Conservation (phyloP, 2,329 filamentous ascomycete genomes). For the Penicillium sclerotigenum region DNA sequence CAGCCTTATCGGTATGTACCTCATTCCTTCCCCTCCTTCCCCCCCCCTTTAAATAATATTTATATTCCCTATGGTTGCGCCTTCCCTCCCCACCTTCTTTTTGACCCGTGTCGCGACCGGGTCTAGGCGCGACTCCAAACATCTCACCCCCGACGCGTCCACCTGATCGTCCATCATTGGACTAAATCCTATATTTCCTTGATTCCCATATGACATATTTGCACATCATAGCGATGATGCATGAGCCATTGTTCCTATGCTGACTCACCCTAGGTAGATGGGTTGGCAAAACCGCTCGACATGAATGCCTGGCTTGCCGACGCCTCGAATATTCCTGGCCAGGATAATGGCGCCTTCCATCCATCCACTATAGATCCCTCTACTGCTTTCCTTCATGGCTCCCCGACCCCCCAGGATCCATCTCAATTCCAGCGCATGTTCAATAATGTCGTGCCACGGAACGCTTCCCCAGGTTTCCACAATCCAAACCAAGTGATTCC, state of each 20-base stretch:
- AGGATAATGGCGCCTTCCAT: slow-evolving; percentile 50
- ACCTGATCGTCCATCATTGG: slow-evolving; percentile 1
- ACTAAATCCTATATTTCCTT: not conserved
- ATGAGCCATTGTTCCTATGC: slow-evolving; percentile 7
- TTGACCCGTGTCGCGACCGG: slow-evolving; percentile 23
- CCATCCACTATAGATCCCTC: slow-evolving; percentile 47
- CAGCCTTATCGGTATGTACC: slow-evolving; percentile 44
- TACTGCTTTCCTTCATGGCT: slow-evolving; percentile 48
- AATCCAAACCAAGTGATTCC: slow-evolving; percentile 80
- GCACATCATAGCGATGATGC: slow-evolving; percentile 20
- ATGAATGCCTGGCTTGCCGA: slow-evolving; percentile 54
- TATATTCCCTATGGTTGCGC: not conserved
- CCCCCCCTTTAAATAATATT: slow-evolving; percentile 1
- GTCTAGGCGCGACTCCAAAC: slow-evolving; percentile 20
- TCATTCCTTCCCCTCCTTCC: slow-evolving; percentile 13
- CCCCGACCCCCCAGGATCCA: slow-evolving; percentile 48
- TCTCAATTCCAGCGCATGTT: slow-evolving; percentile 64
- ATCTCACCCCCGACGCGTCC: slow-evolving; percentile 22
- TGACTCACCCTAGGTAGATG: slow-evolving; percentile 39
- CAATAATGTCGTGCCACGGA: slow-evolving; percentile 73
- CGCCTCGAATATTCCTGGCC: slow-evolving; percentile 47
- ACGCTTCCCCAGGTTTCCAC: slow-evolving; percentile 74
- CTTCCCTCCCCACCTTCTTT: slow-evolving; percentile 7
- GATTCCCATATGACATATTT: not conserved
- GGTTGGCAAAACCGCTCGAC: slow-evolving; percentile 46